Base-by-base conservation (phyloP, 371 early-diverging fungal genomes). In the Basidiobolus heterosporus region DNA sequence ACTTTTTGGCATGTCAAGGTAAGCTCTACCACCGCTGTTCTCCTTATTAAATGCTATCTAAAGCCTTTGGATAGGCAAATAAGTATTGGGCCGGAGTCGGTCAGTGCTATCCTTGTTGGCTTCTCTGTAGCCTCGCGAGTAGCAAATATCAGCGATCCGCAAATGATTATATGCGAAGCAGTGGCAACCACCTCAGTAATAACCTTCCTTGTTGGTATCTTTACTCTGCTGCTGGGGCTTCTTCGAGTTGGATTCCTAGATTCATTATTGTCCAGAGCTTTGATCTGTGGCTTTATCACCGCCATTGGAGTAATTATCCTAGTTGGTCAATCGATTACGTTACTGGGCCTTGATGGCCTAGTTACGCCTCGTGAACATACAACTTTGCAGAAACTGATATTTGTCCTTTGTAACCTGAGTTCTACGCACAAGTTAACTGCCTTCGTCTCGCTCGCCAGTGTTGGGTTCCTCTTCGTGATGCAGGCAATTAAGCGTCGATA, bases 221-320 rank as follows among this genome's bases (percentile, higher is more conserved):
- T 91, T 49, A 91, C 92, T 1, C 85, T 90, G 51, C 53, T 82
- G 20, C 62, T 95, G 49, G 96, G 96, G 6, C 78, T 93, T 57
- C 80, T 92, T 52, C 79, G 94, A 18, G 72, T 95, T 11, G 96
- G 96, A 7, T 95, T 92, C 55, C 53, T 95, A 42, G 96, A 95
- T 61, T 91, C 93, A 20, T 74, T 95, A 24, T 74, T 95, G 53
- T 88, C 89, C 9, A 79, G 88, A 41, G 84, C 93, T 2, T 61
- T 91, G 18, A 59, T 95, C 38, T 74, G 91, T 9, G 96, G 96
- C 8, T 93, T 95, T 56, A 83, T 93, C 39, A 75, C 84, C 13
- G 96, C 89, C 40, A 88, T 92, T 0, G 94, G 88, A 1, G 55
- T 84, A 11, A 89, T 91, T 0, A 80, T 95, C 18, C 74, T 85